Percentiles rank a stretch among this genome's conserved stretches.
Evolutionary conservation across 129 eudicot species (phyloP).

Genomic region (Calendula officinalis): DNA sequence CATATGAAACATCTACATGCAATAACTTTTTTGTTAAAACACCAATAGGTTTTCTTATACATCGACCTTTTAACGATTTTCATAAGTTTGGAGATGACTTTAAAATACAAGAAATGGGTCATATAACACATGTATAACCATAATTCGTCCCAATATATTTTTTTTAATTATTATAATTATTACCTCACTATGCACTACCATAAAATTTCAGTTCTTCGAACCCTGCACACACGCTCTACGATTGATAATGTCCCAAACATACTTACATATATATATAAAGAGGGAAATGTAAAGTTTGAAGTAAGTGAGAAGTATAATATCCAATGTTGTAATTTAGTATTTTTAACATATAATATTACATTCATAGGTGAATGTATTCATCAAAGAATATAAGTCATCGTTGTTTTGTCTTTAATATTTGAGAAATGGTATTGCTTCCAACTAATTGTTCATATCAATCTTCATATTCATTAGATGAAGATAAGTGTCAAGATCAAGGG

Average conservation of each 20-base stretch:
- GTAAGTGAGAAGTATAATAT: too few species aligned
- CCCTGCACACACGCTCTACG: constrained; percentile 39
- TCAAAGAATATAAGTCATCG: too few species aligned
- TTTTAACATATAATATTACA: too few species aligned
- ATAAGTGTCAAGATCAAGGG: too few species aligned
- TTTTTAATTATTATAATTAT: constrained; percentile 26
- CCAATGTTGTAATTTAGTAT: too few species aligned
- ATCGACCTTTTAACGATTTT: background rate
- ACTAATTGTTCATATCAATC: too few species aligned
- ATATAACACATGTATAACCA: constrained; percentile 39
- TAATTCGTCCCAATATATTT: constrained; percentile 26
- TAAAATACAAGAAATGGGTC: constrained; percentile 26
- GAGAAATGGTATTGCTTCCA: too few species aligned
- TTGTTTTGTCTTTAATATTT: too few species aligned
- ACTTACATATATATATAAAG: background rate
- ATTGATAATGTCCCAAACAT: background rate
- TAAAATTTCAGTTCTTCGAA: constrained; percentile 25
- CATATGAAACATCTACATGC: too few species aligned
- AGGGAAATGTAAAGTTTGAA: too few species aligned
- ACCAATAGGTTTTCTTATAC: background rate
- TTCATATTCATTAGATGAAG: too few species aligned
- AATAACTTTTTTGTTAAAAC: background rate
- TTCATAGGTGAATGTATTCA: too few species aligned
- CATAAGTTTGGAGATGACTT: constrained; percentile 25
- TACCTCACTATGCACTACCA: constrained; percentile 24